Conservation (phyloP, 108 stramenopile genomes). For the Hondaea fermentalgiana region DNA sequence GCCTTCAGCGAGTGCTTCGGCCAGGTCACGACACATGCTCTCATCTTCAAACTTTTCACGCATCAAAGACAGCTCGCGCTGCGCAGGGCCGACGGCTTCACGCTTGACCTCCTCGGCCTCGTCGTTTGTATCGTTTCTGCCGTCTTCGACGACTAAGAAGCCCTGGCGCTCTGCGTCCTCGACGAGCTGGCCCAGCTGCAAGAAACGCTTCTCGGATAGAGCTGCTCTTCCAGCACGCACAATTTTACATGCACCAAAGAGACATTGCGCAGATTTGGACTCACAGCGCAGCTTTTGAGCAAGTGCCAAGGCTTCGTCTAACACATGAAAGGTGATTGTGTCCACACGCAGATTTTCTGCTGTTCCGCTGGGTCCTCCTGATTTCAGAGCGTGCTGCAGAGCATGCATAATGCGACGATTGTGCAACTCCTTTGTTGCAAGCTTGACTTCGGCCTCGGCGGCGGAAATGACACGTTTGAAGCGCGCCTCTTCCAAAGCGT, state of each 20-base stretch:
- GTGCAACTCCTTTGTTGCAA: neutral
- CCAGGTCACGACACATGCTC: neutral
- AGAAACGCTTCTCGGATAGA: neutral
- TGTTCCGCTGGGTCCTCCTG: neutral
- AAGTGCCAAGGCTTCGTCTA: neutral
- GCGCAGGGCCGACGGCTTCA: neutral
- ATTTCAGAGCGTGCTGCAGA: neutral
- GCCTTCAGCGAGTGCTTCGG: neutral
- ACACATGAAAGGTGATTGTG: neutral
- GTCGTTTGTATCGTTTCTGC: neutral
- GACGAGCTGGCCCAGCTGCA: conserved; percentile 6
- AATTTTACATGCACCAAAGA: neutral
- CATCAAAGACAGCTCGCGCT: neutral
- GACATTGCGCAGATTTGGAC: neutral
- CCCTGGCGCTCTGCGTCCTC: conserved; percentile 5
- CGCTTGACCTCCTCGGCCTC: neutral
- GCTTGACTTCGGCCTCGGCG: conserved; percentile 20
- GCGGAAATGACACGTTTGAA: neutral
- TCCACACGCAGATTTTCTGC: neutral
- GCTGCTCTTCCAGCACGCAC: neutral
- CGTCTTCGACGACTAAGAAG: neutral
- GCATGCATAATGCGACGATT: neutral
- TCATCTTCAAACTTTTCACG: conserved; percentile 5
- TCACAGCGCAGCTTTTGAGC: conserved; percentile 15
- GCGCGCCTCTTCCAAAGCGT: neutral